These are phyloP conservation scores for Yarrowia bubula DNA, from an alignment of 805 yeast genomes.

Conservation along the genomic window DNA sequence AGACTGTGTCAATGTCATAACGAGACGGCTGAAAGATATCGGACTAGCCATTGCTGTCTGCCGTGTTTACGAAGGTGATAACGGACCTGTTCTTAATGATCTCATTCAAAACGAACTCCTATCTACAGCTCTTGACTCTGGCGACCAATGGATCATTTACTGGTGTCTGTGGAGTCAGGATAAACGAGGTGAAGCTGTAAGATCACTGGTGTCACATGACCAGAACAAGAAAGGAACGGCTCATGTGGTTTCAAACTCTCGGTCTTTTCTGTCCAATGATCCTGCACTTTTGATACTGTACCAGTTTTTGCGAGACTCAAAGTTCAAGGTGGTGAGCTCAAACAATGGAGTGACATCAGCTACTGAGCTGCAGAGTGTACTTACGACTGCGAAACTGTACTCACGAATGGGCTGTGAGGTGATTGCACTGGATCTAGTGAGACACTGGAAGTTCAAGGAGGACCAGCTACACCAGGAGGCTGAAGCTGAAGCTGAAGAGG, in stretches of 20 bases:
- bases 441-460: constrained; percentile 61
- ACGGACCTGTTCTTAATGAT: constrained; percentile 51
- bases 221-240: constrained; percentile 11
- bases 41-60: constrained; percentile 79
- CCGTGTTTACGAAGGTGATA: constrained; percentile 66
- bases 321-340: constrained; percentile 39
- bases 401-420: constrained; percentile 90
- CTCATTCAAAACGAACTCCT: constrained; percentile 53
- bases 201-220: constrained; percentile 51
- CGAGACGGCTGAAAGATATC: constrained; percentile 63
- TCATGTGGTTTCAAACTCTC: not conserved
- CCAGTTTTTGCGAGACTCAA: constrained; percentile 50
- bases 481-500: not conserved
- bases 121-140: constrained; percentile 56
- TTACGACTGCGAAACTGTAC: constrained; percentile 64
- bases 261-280: constrained; percentile 63
- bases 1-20: constrained; percentile 75
- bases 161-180: constrained; percentile 73
- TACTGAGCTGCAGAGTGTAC: constrained; percentile 59
- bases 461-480: not conserved
- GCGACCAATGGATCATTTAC: constrained; percentile 78
- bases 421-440: constrained; percentile 59
- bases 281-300: constrained; percentile 75
- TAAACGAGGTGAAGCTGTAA: constrained; percentile 53
- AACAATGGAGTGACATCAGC: constrained; percentile 49